Evolutionary conservation across 306 rosid genomes (phyloP).

Genomic region (Vigna angularis): DNA sequence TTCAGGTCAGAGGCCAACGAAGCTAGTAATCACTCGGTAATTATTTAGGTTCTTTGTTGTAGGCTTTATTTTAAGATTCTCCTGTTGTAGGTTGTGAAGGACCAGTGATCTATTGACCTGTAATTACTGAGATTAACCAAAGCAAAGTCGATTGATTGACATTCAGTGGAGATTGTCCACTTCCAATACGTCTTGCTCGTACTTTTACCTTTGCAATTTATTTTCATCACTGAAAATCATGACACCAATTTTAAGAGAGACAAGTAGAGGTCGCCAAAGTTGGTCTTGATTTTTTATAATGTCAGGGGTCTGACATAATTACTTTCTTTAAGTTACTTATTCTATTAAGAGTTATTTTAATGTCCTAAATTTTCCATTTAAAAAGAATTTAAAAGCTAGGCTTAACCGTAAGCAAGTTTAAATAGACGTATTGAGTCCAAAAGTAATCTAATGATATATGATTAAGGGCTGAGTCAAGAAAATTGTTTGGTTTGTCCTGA

Average conservation of each 20-base stretch:
- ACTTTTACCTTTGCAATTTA: neutral
- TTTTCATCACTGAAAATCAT: too few relatives aligned
- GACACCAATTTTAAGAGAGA: too few relatives aligned
- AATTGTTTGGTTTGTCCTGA: neutral
- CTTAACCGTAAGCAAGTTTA: neutral
- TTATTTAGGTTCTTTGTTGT: constrained; percentile 16
- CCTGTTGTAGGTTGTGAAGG: neutral
- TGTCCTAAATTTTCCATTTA: neutral
- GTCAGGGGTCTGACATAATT: neutral
- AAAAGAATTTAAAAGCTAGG: neutral
- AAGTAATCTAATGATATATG: neutral
- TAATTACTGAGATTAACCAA: constrained; percentile 34
- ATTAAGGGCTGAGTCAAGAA: neutral
- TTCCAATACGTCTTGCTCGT: neutral
- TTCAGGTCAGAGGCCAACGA: constrained; percentile 60
- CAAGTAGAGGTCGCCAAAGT: neutral
- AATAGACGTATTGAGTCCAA: neutral
- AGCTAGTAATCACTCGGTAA: constrained; percentile 46
- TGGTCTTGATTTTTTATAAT: neutral
- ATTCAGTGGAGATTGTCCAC: neutral
- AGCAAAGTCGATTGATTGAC: constrained; percentile 30
- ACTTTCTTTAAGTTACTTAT: too few relatives aligned
- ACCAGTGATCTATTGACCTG: constrained; percentile 22
- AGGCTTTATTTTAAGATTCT: neutral
- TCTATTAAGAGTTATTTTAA: neutral